phyloP scores from a whole-genome alignment of 441 rosid genomes.

The Mallotus japonicus region DNA sequence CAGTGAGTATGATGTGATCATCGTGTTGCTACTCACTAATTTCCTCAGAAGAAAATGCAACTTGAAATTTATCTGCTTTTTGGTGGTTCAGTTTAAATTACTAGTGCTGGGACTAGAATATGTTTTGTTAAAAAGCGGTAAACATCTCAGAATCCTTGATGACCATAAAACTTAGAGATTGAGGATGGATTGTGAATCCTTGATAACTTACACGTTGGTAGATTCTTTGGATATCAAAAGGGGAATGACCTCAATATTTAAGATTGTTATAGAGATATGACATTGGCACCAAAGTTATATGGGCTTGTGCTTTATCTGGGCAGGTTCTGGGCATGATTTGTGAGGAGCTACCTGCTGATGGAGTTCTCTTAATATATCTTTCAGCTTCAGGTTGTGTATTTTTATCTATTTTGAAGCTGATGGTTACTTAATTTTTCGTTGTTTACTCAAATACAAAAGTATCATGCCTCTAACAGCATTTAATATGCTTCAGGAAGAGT shows the following conservation, averaged over 20 bases:
- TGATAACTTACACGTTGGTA: neutral
- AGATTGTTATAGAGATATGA: neutral
- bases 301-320: conserved; percentile 25
- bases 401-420: conserved; percentile 15
- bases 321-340: conserved; percentile 87
- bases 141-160: neutral
- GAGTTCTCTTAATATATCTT: conserved; percentile 73
- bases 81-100: too few species aligned
- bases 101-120: neutral
- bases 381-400: conserved; percentile 78
- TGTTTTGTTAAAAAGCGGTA: neutral
- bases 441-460: conserved; percentile 1
- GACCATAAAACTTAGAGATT: neutral
- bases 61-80: neutral
- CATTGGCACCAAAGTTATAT: neutral
- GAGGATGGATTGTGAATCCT: neutral
- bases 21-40: conserved; percentile 3
- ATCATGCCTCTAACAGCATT: conserved; percentile 25
- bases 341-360: conserved; percentile 86
- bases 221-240: neutral
- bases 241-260: neutral
- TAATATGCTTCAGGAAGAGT: conserved; percentile 46
- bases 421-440: neutral
- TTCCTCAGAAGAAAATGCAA: neutral
- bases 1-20: conserved; percentile 55